Evolutionary conservation across 139 green algal genomes (phyloP).

Genomic region (Pleodorina starrii): DNA sequence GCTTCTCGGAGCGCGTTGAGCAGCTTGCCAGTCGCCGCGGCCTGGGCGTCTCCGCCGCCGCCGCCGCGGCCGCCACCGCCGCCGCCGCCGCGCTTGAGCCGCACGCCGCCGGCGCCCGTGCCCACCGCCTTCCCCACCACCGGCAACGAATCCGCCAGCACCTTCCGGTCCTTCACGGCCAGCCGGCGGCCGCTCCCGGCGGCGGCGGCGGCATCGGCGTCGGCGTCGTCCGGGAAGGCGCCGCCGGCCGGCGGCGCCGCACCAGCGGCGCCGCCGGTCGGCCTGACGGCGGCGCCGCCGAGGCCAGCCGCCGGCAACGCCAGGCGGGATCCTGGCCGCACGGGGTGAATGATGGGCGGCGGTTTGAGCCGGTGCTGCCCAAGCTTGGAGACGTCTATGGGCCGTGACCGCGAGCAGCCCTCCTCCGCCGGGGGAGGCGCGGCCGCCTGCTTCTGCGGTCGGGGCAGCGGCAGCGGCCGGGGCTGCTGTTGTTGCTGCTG

Average conservation of each 20-base stretch:
- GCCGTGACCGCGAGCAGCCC: background rate
- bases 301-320: background rate
- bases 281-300: background rate
- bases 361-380: constrained; percentile 34
- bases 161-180: background rate
- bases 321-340: background rate
- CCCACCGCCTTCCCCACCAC: background rate
- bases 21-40: background rate
- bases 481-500: background rate
- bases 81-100: background rate
- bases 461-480: background rate
- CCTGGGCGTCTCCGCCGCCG: background rate
- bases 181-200: background rate
- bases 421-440: background rate
- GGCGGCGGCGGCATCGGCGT: background rate
- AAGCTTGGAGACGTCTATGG: constrained; percentile 7
- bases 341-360: background rate
- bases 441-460: background rate
- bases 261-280: background rate
- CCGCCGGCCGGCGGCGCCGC: background rate
- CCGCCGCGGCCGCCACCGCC: background rate
- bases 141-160: background rate
- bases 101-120: background rate
- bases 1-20: constrained; percentile 33
- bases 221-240: background rate